These are phyloP conservation scores for Edaphochlamys debaryana DNA, from an alignment of 139 green algal species.

Conservation along the genomic window DNA sequence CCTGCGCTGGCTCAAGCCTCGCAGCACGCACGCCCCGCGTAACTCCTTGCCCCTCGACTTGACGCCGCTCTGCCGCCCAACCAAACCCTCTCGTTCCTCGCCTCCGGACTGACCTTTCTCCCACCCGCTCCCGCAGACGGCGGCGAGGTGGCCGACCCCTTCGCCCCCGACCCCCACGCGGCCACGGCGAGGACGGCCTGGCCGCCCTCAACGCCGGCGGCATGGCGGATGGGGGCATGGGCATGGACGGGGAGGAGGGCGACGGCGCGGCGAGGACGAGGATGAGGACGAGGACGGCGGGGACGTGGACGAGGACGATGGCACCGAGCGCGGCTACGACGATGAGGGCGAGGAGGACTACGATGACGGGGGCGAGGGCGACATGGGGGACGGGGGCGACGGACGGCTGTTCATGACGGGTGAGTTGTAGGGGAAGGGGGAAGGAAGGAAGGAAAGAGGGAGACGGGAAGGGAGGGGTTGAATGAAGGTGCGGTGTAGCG, in stretches of 20 bases:
- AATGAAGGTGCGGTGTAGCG: not conserved
- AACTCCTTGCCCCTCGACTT: too few species aligned
- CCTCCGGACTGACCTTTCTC: too few species aligned
- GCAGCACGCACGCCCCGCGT: too few species aligned
- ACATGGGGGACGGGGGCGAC: not conserved
- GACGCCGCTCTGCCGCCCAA: not conserved
- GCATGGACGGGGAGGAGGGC: not conserved
- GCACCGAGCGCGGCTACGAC: slow-evolving; percentile 49
- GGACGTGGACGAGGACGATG: slow-evolving; percentile 57
- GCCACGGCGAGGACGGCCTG: too few species aligned
- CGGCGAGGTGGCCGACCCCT: slow-evolving; percentile 11
- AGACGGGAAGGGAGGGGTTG: not conserved
- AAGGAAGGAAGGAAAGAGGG: too few species aligned
- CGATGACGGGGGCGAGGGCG: too few species aligned
- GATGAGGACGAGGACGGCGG: not conserved
- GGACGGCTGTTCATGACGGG: not conserved
- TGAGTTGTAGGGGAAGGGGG: too few species aligned
- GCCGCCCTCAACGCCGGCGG: too few species aligned
- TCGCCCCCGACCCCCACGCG: slow-evolving; percentile 4
- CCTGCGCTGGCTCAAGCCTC: too few species aligned
- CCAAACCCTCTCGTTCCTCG: not conserved
- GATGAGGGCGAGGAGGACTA: slow-evolving; percentile 53
- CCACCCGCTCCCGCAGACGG: too few species aligned
- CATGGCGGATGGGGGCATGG: slow-evolving; percentile 11
- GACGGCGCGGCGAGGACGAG: slow-evolving; percentile 5